Evolutionary conservation across 192 early-diverging fungal genomes (phyloP), one percentile per base, ranked within the genome.

Genomic region (Gamsiella multidivaricata): DNA sequence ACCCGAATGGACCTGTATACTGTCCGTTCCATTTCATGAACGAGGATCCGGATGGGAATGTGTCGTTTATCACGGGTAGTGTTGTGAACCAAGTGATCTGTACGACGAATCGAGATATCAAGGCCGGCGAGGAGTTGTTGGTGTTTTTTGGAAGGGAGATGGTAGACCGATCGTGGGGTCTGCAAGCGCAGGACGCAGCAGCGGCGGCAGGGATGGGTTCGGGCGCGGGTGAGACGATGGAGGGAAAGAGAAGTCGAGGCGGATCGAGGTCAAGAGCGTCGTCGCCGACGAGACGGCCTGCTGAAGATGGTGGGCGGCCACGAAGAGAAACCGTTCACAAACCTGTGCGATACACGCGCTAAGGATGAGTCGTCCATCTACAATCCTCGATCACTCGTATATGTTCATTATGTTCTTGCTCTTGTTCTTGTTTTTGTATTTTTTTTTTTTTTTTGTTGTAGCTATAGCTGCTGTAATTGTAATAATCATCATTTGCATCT

Each of bases 1-100:
- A 96, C 61, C 88, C 85, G 12, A 42, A 78, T 0, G 85, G 84
- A 0, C 70, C 51, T 5, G 65, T 91, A 54, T 91, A 87, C 55
- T 97, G 96, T 47, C 95, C 95, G 32, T 96, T 97, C 64, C 94
- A 97, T 69, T 96, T 92, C 70, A 93, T 97, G 90, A 97, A 97
- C 69, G 55, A 85, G 25, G 80, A 83, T 7, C 71, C 75, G 28
- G 82, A 85, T 23, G 86, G 84, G 5, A 94, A 90, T 50, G 86
- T 97, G 41, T 80, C 79, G 17, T 97, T 96, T 80, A 70, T 93
- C 14, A 92, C 94, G 49, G 96, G 96, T 0, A 70, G 69, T 29
- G 76, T 87, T 12, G 95, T 95, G 0, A 97, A 97, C 62, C 96
- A 97, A 79, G 86, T 97, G 25, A 91, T 95, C 23, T 94, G 93